phyloP scores from a whole-genome alignment of 2,329 filamentous ascomycete genomes.

The Hypoxylon sp. region DNA sequence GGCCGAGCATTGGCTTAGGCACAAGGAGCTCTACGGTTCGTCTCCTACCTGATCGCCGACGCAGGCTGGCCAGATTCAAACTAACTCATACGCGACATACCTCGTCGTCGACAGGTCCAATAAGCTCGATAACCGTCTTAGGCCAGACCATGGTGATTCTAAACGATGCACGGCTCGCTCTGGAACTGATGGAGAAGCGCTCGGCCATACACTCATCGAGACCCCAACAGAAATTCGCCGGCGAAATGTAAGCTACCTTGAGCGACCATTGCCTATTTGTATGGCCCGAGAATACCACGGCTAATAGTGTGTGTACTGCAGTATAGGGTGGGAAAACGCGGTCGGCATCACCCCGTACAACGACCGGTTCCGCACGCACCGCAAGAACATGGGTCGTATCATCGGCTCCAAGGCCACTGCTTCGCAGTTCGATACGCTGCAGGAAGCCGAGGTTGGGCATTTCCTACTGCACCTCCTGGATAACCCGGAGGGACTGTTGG shows the following conservation, averaged over 20 bases:
- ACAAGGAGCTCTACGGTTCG: slow-evolving; percentile 55
- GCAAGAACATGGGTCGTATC: slow-evolving; percentile 59
- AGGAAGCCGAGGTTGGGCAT: slow-evolving; percentile 58
- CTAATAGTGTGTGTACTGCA: slow-evolving; percentile 18
- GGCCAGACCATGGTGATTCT: slow-evolving; percentile 57
- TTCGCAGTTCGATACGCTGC: slow-evolving; percentile 55
- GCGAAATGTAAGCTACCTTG: slow-evolving; percentile 52
- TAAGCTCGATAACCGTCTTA: slow-evolving; percentile 57
- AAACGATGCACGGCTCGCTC: slow-evolving; percentile 52
- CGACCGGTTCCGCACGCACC: slow-evolving; percentile 54
- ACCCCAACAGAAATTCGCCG: slow-evolving; percentile 50
- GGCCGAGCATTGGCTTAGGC: slow-evolving; percentile 56
- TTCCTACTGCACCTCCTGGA: slow-evolving; percentile 58
- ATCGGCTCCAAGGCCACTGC: slow-evolving; percentile 58
- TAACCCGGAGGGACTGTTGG: slow-evolving; percentile 52
- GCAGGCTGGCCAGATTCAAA: neutral
- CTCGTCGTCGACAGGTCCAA: slow-evolving; percentile 34
- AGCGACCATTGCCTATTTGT: neutral
- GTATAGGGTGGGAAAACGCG: slow-evolving; percentile 54
- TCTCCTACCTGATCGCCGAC: neutral
- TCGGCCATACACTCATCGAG: slow-evolving; percentile 53
- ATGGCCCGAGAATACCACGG: neutral
- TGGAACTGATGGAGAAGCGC: slow-evolving; percentile 55
- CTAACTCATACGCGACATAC: neutral
- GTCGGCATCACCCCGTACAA: slow-evolving; percentile 53